These are phyloP conservation scores for Pichia sp. DNA, from an alignment of 1,139 yeast species.

Conservation along the genomic window DNA sequence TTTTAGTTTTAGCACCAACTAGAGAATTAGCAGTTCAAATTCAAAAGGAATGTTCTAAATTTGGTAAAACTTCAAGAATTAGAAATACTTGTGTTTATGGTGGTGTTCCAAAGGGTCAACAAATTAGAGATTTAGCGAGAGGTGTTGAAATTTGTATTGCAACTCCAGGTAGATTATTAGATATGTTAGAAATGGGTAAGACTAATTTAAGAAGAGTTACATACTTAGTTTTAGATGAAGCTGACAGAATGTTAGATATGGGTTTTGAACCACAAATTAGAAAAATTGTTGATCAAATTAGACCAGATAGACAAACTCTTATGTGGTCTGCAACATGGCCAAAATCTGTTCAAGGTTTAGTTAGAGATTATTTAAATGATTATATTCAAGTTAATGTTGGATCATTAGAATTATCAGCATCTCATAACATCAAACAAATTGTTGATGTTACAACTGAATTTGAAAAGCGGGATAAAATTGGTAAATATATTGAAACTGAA, in stretches of 20 bases:
- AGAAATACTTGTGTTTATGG: constrained; percentile 98
- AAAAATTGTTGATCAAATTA: constrained; percentile 71
- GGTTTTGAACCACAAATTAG: constrained; percentile 97
- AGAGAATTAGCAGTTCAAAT: constrained; percentile 98
- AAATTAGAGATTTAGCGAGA: constrained; percentile 87
- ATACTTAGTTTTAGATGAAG: constrained; percentile 93
- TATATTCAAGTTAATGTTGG: constrained; percentile 96
- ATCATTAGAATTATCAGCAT: constrained; percentile 91
- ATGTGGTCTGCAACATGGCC: constrained; percentile 99
- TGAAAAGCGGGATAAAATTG: constrained; percentile 88
- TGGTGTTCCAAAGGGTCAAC: constrained; percentile 98
- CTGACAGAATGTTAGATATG: constrained; percentile 95
- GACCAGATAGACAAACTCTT: constrained; percentile 92
- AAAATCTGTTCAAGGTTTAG: constrained; percentile 88
- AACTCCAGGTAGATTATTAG: constrained; percentile 97
- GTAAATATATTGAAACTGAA: constrained; percentile 77
- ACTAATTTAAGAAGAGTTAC: constrained; percentile 95
- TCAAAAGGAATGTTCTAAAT: constrained; percentile 91
- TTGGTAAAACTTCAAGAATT: constrained; percentile 85
- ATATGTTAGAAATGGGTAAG: constrained; percentile 92
- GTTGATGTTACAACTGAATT: constrained; percentile 88
- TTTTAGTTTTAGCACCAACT: constrained; percentile 92
- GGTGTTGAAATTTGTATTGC: constrained; percentile 96
- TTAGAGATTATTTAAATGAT: constrained; percentile 84
- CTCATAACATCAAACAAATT: constrained; percentile 90